Evolutionary conservation across 2,329 filamentous ascomycete species (phyloP).

Genomic region (Ilyonectria robusta): DNA sequence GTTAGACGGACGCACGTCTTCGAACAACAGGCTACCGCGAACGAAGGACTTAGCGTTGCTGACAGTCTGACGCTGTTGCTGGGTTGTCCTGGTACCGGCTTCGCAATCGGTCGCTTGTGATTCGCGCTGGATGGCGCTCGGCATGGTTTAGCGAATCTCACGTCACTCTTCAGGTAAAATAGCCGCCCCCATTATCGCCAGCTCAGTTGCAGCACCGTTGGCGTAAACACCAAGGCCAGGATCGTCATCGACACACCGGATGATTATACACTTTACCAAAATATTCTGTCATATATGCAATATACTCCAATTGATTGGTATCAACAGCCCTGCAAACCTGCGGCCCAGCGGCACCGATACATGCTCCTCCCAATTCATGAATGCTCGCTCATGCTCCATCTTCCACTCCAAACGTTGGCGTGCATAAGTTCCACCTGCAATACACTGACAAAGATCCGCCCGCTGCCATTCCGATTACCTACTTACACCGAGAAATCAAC

Average conservation of each 20-base stretch:
- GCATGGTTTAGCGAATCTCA: slow-evolving; percentile 11
- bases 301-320: slow-evolving; percentile 20
- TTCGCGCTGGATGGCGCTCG: slow-evolving; percentile 3
- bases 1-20: too few species aligned
- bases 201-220: not conserved
- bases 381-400: slow-evolving; percentile 29
- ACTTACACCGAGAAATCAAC: slow-evolving; percentile 15
- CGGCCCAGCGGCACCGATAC: slow-evolving; percentile 17
- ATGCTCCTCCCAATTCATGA: slow-evolving; percentile 26
- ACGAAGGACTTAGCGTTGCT: not conserved
- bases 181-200: not conserved
- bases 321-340: slow-evolving; percentile 15
- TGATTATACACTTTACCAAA: not conserved
- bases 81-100: not conserved
- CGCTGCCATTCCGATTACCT: slow-evolving; percentile 16
- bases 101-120: slow-evolving; percentile 14
- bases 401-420: slow-evolving; percentile 4
- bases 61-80: not conserved
- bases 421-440: slow-evolving; percentile 6
- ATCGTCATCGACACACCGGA: not conserved
- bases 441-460: slow-evolving; percentile 11
- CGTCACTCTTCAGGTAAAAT: slow-evolving; percentile 14
- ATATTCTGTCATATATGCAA: not conserved
- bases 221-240: not conserved
- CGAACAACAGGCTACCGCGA: not conserved